Percentiles rank a stretch among this genome's conserved stretches.
These are phyloP conservation scores for Chenopodium album DNA, from an alignment of 148 eudicot species.

Conservation along the genomic window DNA sequence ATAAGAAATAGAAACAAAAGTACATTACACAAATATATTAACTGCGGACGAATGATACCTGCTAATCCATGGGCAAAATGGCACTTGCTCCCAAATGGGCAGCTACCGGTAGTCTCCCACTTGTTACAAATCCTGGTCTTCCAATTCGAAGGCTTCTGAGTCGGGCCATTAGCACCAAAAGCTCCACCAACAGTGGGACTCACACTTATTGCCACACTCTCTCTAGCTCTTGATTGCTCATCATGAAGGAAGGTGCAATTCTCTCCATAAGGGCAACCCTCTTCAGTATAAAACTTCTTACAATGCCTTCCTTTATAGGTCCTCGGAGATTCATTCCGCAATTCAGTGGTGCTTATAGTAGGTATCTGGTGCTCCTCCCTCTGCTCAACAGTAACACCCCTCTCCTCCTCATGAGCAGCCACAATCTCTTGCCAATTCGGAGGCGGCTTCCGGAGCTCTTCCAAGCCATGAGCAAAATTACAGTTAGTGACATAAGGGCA, in stretches of 20 bases:
- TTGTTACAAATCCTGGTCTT: slow-evolving; percentile 94
- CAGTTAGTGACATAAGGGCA: slow-evolving; percentile 91
- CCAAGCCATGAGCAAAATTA: slow-evolving; percentile 87
- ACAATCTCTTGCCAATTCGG: slow-evolving; percentile 97
- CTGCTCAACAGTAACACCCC: slow-evolving; percentile 38
- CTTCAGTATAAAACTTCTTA: slow-evolving; percentile 85
- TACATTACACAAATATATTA: neutral
- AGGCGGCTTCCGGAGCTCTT: slow-evolving; percentile 92
- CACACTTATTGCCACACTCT: slow-evolving; percentile 63
- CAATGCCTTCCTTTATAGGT: slow-evolving; percentile 88
- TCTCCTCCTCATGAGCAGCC: slow-evolving; percentile 51
- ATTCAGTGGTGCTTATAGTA: slow-evolving; percentile 45
- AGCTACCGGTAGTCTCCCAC: slow-evolving; percentile 93
- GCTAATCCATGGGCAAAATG: slow-evolving; percentile 75
- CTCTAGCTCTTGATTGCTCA: slow-evolving; percentile 83
- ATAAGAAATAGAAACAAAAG: neutral
- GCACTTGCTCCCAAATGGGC: slow-evolving; percentile 98
- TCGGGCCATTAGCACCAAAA: slow-evolving; percentile 29
- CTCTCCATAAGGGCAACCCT: slow-evolving; percentile 95
- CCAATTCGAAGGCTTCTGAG: slow-evolving; percentile 88
- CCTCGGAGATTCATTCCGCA: slow-evolving; percentile 61
- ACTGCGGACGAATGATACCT: slow-evolving; percentile 23
- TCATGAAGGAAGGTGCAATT: slow-evolving; percentile 88
- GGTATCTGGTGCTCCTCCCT: slow-evolving; percentile 93
- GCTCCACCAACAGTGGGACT: slow-evolving; percentile 46